These are phyloP conservation scores for Myriangium duriaei DNA, from an alignment of 2,329 filamentous ascomycete genomes.

Conservation along the genomic window DNA sequence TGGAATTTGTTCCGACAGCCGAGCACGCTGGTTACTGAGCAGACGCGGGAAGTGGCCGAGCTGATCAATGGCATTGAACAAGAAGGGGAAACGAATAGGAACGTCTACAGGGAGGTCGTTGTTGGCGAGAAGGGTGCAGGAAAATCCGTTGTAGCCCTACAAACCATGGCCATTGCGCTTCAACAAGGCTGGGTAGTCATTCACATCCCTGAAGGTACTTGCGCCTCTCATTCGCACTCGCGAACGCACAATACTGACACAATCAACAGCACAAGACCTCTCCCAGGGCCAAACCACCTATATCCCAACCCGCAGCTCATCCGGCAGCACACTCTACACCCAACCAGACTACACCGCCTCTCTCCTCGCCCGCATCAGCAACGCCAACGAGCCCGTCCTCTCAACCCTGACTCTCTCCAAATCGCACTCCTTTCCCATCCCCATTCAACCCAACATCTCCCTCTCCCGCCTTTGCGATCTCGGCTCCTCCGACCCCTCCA, in stretches of 20 bases:
- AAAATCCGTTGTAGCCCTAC: constrained; percentile 76
- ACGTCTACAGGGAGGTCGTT: constrained; percentile 51
- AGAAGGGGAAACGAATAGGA: constrained; percentile 32
- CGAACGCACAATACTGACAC: constrained; percentile 14
- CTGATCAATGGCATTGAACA: constrained; percentile 45
- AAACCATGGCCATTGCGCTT: constrained; percentile 71
- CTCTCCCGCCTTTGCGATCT: constrained; percentile 57
- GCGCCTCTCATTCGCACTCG: neutral
- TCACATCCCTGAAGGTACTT: constrained; percentile 71
- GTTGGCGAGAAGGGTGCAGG: constrained; percentile 63
- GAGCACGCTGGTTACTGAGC: constrained; percentile 61
- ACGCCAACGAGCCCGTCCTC: constrained; percentile 59
- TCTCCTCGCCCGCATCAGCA: constrained; percentile 59
- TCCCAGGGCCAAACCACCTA: constrained; percentile 74
- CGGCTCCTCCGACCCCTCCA: constrained; percentile 60
- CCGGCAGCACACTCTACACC: constrained; percentile 46
- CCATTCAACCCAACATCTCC: constrained; percentile 44
- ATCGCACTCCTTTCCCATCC: constrained; percentile 45
- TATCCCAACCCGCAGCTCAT: constrained; percentile 47
- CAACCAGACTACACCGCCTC: constrained; percentile 68
- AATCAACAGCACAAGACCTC: constrained; percentile 59
- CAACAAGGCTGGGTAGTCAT: constrained; percentile 81
- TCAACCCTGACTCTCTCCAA: constrained; percentile 37
- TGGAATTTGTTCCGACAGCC: constrained; percentile 81
- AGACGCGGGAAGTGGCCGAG: constrained; percentile 61